Base-by-base conservation (phyloP, 768 basidiomycete genomes). In the Naematelia encephala region DNA sequence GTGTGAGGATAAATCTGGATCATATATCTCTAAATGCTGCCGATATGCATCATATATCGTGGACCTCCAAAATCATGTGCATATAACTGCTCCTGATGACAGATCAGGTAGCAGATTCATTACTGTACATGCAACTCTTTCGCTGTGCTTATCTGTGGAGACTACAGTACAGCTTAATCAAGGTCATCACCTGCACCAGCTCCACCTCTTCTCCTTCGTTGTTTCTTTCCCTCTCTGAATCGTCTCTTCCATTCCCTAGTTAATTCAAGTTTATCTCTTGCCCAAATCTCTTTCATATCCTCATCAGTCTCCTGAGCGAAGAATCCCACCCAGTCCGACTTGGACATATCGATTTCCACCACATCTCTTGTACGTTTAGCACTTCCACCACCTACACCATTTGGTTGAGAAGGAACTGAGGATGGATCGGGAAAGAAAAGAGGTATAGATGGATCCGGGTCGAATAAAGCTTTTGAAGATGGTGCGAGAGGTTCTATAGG, bases 191-290 rank as follows among this genome's bases (percentile, higher is more conserved):
- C 34, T 8, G 34, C 34, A 16, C 34, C n/a, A n/a, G n/a, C 34
- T 39, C 34, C 72, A 10, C 69, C 69, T 26, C 62, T 63, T 49
- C 76, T 63, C 43, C 65, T 67, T 22, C 67, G 54, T 45, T 75
- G 64, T 61, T 78, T 79, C 52, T 70, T 73, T 3, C 74, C 78
- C 47, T 79, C 78, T 50, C 78, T 68, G 60, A 70, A 69, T 28
- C 73, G 59, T 60, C 64, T 70, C 64, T 78, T 78, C 69, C 70
- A 78, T 59, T 75, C 77, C 29, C 70, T 59, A 19, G 78, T 79
- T 51, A 79, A 58, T 16, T 75, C 74, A 26, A 73, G 59, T 59
- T 66, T 70, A 13, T 72, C 67, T 39, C 62, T 65, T 22, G 75
- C 69, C 78, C 78, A 79, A 19, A 60, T 60, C 48, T 60, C 61